Evolutionary conservation across 2,329 filamentous ascomycete species (phyloP), one percentile per base, ranked within the genome.

Genomic region (Fusarium napiforme): DNA sequence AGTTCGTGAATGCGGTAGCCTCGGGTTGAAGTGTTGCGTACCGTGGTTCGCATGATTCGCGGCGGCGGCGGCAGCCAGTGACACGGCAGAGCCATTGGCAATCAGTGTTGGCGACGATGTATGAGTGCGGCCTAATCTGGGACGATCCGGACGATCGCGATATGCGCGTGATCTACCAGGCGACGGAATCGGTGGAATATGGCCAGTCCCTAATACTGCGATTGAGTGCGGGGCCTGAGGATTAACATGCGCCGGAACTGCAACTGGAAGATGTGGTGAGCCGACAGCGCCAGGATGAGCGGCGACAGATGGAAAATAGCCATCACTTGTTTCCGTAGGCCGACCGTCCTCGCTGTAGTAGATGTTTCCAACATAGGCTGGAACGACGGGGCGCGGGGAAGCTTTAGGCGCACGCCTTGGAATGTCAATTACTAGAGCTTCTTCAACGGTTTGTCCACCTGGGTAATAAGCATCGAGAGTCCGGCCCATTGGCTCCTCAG

Each of bases 371-470:
- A 62, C 57, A 56, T 77, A 73, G 23, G 86, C 83, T 21, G 83
- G 60, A 79, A 50, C 82, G 78, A 74, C 84, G 82, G 50, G 85
- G 80, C 63, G 87, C 82, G 75, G 86, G 12, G 95, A 97, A 16
- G 93, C 91, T 75, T 92, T 93, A 3, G 95, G 95, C 0, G 94
- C 95, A 67, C 92, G 89, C 60, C 91, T 90, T 21, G 95, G 94
- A 26, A 97, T 91, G 77, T 98, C 95, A 79, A 99, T 97, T 73
- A 98, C 80, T 69, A 99, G 87, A 12, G 96, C 96, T 79, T 99
- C 96, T 60, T 95, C 92, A 50, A 97, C 92, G 0, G 87, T 90
- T 83, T 98, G 96, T 12, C 96, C 96, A 49, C 93, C 93, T 4
- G 96, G 93, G 79, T 91, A 99, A 82, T 94, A 94, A 23, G 89